Percentiles rank a stretch among this genome's conserved stretches.
Evolutionary conservation across 2,329 filamentous ascomycete species (phyloP).

Genomic region (Epichloe glyceriae): DNA sequence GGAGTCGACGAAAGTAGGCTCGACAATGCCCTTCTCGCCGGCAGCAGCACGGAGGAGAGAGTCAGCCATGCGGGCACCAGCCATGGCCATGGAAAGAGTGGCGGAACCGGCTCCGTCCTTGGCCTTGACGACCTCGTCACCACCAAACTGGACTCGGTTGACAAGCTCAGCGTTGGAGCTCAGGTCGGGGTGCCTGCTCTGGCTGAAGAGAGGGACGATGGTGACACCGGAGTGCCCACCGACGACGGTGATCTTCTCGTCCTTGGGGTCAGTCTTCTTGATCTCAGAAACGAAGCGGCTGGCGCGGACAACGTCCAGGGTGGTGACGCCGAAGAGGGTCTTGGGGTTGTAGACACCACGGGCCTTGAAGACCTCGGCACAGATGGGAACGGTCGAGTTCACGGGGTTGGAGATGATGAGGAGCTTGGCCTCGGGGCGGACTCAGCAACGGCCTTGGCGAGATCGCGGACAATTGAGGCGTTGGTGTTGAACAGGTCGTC

Average conservation of each 20-base stretch:
- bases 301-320: conserved; percentile 95
- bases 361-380: conserved; percentile 92
- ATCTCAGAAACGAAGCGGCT: conserved; percentile 94
- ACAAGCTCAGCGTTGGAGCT: conserved; percentile 67
- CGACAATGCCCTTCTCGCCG: conserved; percentile 87
- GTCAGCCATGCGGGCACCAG: conserved; percentile 74
- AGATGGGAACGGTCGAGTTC: conserved; percentile 98
- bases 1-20: conserved; percentile 95
- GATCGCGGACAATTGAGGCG: conserved; percentile 95
- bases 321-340: conserved; percentile 98
- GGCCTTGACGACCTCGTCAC: conserved; percentile 97
- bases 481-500: conserved; percentile 99
- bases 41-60: conserved; percentile 83
- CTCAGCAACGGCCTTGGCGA: conserved; percentile 88
- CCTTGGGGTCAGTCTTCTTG: conserved; percentile 78
- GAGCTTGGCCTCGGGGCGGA: conserved; percentile 80
- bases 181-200: conserved; percentile 79
- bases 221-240: conserved; percentile 97
- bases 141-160: conserved; percentile 95
- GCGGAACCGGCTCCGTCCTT: conserved; percentile 96
- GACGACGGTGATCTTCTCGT: conserved; percentile 91
- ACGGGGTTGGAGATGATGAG: conserved; percentile 98
- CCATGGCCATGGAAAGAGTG: conserved; percentile 98
- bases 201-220: conserved; percentile 94
- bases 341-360: conserved; percentile 96